Evolutionary conservation across 139 green algal species (phyloP), one percentile per base, ranked within the genome.

Genomic region (Chlorella vulgaris): DNA sequence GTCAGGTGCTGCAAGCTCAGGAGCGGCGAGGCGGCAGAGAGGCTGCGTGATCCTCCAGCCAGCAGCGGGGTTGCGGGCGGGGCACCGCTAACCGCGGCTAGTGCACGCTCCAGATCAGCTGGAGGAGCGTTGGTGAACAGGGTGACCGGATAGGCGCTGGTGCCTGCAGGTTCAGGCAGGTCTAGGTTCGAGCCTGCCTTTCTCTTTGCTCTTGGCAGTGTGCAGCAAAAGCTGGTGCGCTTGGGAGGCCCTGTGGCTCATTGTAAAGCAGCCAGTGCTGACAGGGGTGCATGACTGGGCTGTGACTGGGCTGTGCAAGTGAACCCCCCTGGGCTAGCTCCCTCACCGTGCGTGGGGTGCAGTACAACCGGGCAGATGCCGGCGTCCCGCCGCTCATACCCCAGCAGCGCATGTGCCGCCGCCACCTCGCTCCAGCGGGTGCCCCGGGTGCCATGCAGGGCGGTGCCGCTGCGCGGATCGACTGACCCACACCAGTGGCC

Each of bases 371-470:
- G 82, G 58, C 88, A 92, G 19, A 85, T 53, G n/a, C 74, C 80
- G 1, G 50, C 65, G 28, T 89, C 80, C 19, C 42, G 19, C 62
- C 73, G 60, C 29, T 80, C 61, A 26, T 89, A 90, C 18, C 76
- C 76, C 15, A 93, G 82, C n/a, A 93, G 63, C 1, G 85, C 31
- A n/a, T 83, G 77, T 0, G 76, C 76, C 19, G 43, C 73, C 22
- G 77, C 53, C 6, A 88, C 89, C 69, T 93, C 89, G 68, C 89
- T 93, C 84, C 90, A 93, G 4, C 42, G 43, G 28, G 4, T 68
- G 5, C 84, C 68, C 6, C 21, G 66, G 2, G 51, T 2, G 24
- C 81, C 81, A 28, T 71, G 51, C 69, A 88, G 39, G 24, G 84
- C 76, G 22, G 55, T 61, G 47, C 81, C 87, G 3, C 65, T 89